Evolutionary conservation across 371 early-diverging fungal species (phyloP).

Genomic region (Mucor velutinosus): DNA sequence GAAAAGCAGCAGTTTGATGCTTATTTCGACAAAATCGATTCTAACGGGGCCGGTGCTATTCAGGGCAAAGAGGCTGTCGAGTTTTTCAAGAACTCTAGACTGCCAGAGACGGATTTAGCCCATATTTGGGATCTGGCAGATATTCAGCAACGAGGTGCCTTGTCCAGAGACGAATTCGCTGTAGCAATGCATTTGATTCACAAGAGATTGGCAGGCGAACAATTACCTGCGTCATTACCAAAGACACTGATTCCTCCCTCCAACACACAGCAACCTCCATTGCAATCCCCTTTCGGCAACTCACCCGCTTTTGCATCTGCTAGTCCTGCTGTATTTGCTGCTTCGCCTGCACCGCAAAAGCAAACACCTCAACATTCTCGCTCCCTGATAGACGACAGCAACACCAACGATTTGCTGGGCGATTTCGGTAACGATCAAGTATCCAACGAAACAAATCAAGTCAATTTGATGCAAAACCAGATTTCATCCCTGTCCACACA

Average conservation of each 20-base stretch:
- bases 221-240: constrained; percentile 71
- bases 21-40: constrained; percentile 75
- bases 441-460: constrained; percentile 45
- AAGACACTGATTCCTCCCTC: constrained; percentile 33
- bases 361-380: not conserved
- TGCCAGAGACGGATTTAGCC: constrained; percentile 71
- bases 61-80: constrained; percentile 70
- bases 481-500: constrained; percentile 28
- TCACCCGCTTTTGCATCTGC: constrained; percentile 2
- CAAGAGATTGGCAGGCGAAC: constrained; percentile 75
- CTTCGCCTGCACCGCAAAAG: constrained; percentile 11
- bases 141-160: constrained; percentile 73
- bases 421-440: constrained; percentile 48
- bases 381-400: constrained; percentile 7
- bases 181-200: constrained; percentile 94
- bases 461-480: constrained; percentile 46
- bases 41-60: constrained; percentile 18
- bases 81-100: constrained; percentile 79
- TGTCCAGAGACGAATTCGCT: constrained; percentile 87
- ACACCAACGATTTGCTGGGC: constrained; percentile 37
- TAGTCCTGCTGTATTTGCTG: constrained; percentile 1
- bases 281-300: constrained; percentile 13
- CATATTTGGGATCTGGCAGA: constrained; percentile 84
- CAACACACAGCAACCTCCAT: constrained; percentile 1
- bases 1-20: constrained; percentile 67